Base-by-base conservation (phyloP, 768 basidiomycete species). In the Rhodotorula taiwanensis region DNA sequence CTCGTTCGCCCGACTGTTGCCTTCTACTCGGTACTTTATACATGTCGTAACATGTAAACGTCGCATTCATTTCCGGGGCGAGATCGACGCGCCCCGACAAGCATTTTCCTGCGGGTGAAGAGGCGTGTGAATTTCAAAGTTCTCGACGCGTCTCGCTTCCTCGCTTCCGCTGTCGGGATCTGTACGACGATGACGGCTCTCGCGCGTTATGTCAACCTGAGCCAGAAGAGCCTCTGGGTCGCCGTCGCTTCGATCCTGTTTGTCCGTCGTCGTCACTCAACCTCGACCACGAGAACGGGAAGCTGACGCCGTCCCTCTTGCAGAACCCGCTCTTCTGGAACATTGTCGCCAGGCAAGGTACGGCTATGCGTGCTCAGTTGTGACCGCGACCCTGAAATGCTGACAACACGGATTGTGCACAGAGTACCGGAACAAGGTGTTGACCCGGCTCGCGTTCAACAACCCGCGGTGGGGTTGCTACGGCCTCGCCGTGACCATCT, bases 301-400 rank as follows among this genome's bases (percentile, higher is more conserved):
- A n/a, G 8, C 14, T 4, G n/a, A 44, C 4, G 21, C 21, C n/a
- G 2, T 6, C 7, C 1, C 47, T 10, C 28, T 16, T 10, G 36
- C 50, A 69, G 71, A 97, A 97, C 72, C 94, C 94, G 0, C 84
- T 85, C 2, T 91, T 86, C 62, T 99, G 94, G 94, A 99, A 99
- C 76, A 84, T 91, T 66, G 84, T 93, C 33, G 94, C 94, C 30
- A 60, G 62, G 4, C 55, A 64, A 27, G 72, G 62, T 70, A 0
- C 15, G 62, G 34, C 34, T 8, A 20, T 23, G 47, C 27, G 25
- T 30, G 14, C 41, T 25, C 7, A 11, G n/a, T 62, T 11, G 41
- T 20, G 41, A 41, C 11, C 13, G 41, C 41, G 41, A 41, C 20
- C n/a, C n/a, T n/a, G n/a, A n/a, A n/a, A n/a, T 41, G 41, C 41